A percentile compares a stretch with the other conserved stretches of the same genome.
Evolutionary conservation across 2,329 filamentous ascomycete genomes (phyloP).

Genomic region (Epichloe amarillans): DNA sequence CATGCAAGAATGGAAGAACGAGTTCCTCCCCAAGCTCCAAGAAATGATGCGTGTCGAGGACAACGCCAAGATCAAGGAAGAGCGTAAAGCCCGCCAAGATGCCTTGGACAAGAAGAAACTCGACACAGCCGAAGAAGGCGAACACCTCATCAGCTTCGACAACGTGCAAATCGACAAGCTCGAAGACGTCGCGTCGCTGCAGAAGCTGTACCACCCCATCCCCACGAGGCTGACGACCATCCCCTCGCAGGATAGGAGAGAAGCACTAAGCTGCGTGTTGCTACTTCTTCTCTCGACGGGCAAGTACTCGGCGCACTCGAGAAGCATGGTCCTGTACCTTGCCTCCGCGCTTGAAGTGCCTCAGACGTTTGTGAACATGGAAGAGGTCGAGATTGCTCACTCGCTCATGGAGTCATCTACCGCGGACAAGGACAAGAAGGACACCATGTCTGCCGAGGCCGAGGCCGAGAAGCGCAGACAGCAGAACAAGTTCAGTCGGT

Average conservation of each 20-base stretch:
- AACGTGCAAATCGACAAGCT: constrained; percentile 19
- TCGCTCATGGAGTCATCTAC: constrained; percentile 56
- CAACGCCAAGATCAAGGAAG: constrained; percentile 31
- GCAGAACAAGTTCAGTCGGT: constrained; percentile 54
- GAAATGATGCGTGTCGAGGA: constrained; percentile 47
- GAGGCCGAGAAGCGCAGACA: constrained; percentile 63
- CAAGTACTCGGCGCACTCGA: constrained; percentile 61
- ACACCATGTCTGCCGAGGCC: constrained; percentile 56
- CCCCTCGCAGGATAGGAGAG: constrained; percentile 41
- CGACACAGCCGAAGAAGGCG: constrained; percentile 22
- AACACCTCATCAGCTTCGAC: constrained; percentile 29
- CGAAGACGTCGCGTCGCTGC: constrained; percentile 30
- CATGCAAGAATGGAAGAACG: constrained; percentile 65
- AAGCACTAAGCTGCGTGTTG: constrained; percentile 56
- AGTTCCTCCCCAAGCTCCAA: constrained; percentile 55
- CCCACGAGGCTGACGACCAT: constrained; percentile 43
- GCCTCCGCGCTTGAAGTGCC: constrained; percentile 53
- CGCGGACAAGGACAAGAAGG: constrained; percentile 23
- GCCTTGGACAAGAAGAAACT: constrained; percentile 24
- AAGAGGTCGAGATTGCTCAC: constrained; percentile 65
- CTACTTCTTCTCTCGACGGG: constrained; percentile 59
- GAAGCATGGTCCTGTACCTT: constrained; percentile 53
- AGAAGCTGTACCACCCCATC: constrained; percentile 38
- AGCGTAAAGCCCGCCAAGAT: constrained; percentile 31
- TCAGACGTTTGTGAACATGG: constrained; percentile 45